Evolutionary conservation across 441 rosid species (phyloP), one percentile per base, ranked within the genome.

Genomic region (Erodium trifolium): DNA sequence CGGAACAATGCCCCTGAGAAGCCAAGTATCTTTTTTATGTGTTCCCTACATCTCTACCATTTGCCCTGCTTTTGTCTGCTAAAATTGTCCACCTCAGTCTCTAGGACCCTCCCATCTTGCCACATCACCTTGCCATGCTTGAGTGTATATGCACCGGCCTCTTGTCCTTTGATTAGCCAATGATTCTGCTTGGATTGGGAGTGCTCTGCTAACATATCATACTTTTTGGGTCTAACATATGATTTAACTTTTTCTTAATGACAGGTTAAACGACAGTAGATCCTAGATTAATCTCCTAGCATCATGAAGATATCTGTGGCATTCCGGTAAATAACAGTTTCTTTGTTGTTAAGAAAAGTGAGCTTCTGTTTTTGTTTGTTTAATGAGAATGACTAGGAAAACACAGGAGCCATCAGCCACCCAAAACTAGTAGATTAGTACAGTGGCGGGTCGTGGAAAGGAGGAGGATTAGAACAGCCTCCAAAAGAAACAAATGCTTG

Each of bases 331-430:
- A 74, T 79, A 69, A 34, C n/a, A 23, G 59, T 87, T 89, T 73
- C 97, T 92, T 92, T 85, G 91, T 67, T 76, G 77, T 76, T 86
- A 89, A 89, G 94, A 82, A 91, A 89, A 82, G 85, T 69, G 59
- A 10, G 70, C 59, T 79, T 80, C 67, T 78, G 69, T 67, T 77
- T 75, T 70, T 59, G 31, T 23, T 80, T 70, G 17, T 19, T 45
- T 65, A 31, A 66, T 41, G 37, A 78, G 85, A 79, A 82, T 76
- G 68, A 76, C 39, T 31, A 13, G 66, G 41, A 34, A 63, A 23
- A 23, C 27, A 23, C 27, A 23, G 27, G 27, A 23, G 27, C 27
- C 27, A 23, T 23, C 27, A 23, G 27, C 27, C 27, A 23, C 37
- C 66, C 41, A 63, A 14, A 63, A 63, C 66, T 31, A 63, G 11